phyloP scores from a whole-genome alignment of 805 yeast genomes.

The Myxozyma udenii region DNA sequence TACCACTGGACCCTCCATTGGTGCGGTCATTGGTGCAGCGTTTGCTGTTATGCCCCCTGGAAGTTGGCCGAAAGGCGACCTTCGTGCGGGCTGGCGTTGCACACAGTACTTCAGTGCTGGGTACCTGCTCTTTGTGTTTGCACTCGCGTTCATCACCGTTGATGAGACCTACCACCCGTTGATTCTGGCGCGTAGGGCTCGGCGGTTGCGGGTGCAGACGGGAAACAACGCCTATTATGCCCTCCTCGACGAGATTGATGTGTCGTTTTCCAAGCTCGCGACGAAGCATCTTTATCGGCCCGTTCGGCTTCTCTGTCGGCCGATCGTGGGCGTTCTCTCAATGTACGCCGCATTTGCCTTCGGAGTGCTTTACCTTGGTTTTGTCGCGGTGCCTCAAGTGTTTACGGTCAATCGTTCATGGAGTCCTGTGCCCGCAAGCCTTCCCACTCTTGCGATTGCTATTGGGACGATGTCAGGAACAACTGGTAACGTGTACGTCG shows the following conservation, averaged over 20 bases:
- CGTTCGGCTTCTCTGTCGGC: conserved; percentile 63
- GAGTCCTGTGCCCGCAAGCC: conserved; percentile 36
- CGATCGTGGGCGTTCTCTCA: conserved; percentile 44
- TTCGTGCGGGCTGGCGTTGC: conserved; percentile 56
- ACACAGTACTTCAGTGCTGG: conserved; percentile 53
- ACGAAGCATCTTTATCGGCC: conserved; percentile 77
- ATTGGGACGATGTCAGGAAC: conserved; percentile 40
- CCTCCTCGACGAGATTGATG: conserved; percentile 81
- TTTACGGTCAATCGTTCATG: conserved; percentile 38
- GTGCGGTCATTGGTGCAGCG: conserved; percentile 52
- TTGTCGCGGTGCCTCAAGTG: conserved; percentile 43
- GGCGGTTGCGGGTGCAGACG: conserved; percentile 65
- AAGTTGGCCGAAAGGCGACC: conserved; percentile 22
- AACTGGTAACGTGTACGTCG: conserved; percentile 33
- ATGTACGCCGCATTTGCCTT: conserved; percentile 45
- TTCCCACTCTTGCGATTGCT: conserved; percentile 39
- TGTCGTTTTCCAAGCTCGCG: conserved; percentile 65
- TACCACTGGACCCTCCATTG: conserved; percentile 44
- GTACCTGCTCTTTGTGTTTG: conserved; percentile 37
- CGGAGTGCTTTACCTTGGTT: conserved; percentile 45
- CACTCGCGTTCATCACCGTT: conserved; percentile 40
- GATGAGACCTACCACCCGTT: conserved; percentile 42
- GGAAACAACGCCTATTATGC: conserved; percentile 85
- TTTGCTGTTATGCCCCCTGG: conserved; percentile 45
- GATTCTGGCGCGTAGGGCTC: conserved; percentile 65